Base-by-base conservation (phyloP, 306 rosid genomes). In the Sphenostylis stenocarpa region DNA sequence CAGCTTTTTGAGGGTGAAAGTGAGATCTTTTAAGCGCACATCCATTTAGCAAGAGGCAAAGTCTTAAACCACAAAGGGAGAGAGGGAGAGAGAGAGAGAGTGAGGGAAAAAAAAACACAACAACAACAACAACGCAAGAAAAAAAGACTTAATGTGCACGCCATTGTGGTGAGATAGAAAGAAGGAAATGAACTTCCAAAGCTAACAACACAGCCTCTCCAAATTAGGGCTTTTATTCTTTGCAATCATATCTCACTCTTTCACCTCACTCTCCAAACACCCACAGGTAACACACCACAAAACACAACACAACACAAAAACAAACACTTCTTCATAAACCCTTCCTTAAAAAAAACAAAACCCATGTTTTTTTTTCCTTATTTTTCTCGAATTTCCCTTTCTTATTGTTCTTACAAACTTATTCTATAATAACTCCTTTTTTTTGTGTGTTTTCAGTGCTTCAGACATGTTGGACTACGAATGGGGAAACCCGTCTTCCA, bases 391-490 rank as follows among this genome's bases (percentile, higher is more conserved):
- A 41, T 15, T 2, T 15, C 0, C 0, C 17, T 3, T 44, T 24
- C n/a, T 1, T 8, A 1, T 0, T 53, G 6, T 73, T 13, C 34
- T 19, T 12, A 5, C 60, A 21, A 23, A 24, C 20, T 34, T 9
- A 38, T 38, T 38, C 9, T 9, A 9, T 38, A 1, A 11, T 38
- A 3, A 1, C 12, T 67, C 43, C 3, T 2, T 4, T 3, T 6
- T 33, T 64, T 36, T 15, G 28, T 26, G 43, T 56, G 63, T 56
- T 57, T 57, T 28, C 65, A 57, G 65, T 24, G 7, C 6, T 3
- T 26, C 20, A 75, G 53, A 82, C 29, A 94, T 94, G 98, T 81
- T 92, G 87, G 97, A 92, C 71, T 94, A 94, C 77, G 97, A 89
- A 83, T 94, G 98, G 98, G 96, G 93, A 9, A 90, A 86, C 84